Conservation (phyloP, 331 rosid species). For the Prunus yedoensis region DNA sequence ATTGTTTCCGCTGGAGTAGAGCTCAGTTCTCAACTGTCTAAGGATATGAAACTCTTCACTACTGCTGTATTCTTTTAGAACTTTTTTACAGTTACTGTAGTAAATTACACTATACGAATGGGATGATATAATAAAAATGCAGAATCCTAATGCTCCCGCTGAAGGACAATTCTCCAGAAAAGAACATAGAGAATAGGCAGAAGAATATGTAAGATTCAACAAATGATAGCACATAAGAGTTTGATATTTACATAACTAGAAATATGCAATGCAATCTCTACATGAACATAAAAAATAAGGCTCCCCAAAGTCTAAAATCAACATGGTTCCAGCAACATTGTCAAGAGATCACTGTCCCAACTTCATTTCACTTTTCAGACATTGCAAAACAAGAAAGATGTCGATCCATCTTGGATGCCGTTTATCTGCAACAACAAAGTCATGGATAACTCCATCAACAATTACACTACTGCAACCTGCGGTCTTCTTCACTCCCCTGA, state of each 20-base stretch:
- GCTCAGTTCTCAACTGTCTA: slow-evolving; percentile 1
- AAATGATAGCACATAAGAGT: no score
- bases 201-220: no score
- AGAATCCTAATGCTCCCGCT: no score
- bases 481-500: slow-evolving; percentile 52
- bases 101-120: no score
- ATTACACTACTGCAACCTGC: slow-evolving; percentile 49
- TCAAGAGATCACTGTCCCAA: slow-evolving; percentile 6
- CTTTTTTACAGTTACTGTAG: no score
- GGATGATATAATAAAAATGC: no score
- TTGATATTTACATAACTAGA: neutral
- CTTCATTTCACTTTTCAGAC: slow-evolving; percentile 40
- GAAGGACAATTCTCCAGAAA: no score
- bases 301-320: neutral
- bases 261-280: neutral
- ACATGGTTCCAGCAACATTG: slow-evolving; percentile 4
- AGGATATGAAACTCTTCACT: neutral
- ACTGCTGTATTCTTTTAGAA: neutral
- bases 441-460: slow-evolving; percentile 41
- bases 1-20: slow-evolving; percentile 32
- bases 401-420: slow-evolving; percentile 50
- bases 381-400: slow-evolving; percentile 27
- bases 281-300: neutral
- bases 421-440: slow-evolving; percentile 45
- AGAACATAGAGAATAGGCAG: no score